Conservation (phyloP, 345 rosid species). For the Trapa bicornis region DNA sequence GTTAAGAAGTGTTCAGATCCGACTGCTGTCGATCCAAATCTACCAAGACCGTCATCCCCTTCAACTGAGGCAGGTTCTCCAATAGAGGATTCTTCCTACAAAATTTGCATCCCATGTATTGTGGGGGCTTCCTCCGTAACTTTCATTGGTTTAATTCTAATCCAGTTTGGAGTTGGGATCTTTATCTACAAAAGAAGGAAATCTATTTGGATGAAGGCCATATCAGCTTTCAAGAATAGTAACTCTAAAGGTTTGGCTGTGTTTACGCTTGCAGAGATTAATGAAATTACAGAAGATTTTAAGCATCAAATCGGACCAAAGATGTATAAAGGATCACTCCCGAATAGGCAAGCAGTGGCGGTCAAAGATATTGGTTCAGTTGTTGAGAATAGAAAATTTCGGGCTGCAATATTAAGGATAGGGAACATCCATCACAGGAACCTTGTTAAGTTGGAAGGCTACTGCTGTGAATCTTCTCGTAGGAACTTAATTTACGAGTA, state of each 20-base stretch:
- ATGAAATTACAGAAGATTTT: conserved; percentile 42
- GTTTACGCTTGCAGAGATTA: conserved; percentile 48
- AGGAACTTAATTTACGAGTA: conserved; percentile 59
- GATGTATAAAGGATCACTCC: conserved; percentile 52
- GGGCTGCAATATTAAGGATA: conserved; percentile 48
- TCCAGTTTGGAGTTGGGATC: conserved; percentile 45
- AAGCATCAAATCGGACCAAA: conserved; percentile 39
- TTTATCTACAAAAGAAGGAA: conserved; percentile 38
- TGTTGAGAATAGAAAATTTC: conserved; percentile 49
- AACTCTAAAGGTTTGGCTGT: conserved; percentile 44
- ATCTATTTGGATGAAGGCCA: conserved; percentile 26
- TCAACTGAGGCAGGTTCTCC: conserved; percentile 8
- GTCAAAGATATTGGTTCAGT: conserved; percentile 42
- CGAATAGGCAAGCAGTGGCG: conserved; percentile 34
- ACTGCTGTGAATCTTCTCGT: conserved; percentile 48
- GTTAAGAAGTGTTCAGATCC: conserved; percentile 64
- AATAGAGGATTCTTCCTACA: conserved; percentile 25
- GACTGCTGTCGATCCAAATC: conserved; percentile 41
- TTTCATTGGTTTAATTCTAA: conserved; percentile 24
- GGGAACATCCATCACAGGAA: conserved; percentile 76
- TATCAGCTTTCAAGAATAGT: conserved; percentile 22
- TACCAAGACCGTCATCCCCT: conserved; percentile 9
- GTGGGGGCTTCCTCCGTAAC: conserved; percentile 45
- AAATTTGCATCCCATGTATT: conserved; percentile 50
- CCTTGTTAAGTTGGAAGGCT: conserved; percentile 57